Conservation (phyloP, 2,329 filamentous ascomycete species). For the Fonsecaea nubica region DNA sequence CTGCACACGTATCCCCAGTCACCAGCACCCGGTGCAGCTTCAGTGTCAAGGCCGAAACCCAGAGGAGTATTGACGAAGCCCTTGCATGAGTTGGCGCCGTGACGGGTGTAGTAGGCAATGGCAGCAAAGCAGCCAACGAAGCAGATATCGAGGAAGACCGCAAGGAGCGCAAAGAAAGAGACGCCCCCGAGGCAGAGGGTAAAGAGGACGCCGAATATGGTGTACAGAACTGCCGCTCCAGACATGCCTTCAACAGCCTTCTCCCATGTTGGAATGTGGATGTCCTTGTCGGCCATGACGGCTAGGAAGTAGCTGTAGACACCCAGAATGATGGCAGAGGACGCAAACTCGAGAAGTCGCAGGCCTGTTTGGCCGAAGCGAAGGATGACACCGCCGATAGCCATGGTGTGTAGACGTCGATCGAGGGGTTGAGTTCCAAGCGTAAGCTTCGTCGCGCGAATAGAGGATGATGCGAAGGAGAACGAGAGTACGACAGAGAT, state of each 20-base stretch:
- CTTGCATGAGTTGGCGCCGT: conserved; percentile 71
- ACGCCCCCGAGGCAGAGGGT: conserved; percentile 81
- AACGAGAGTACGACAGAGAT: neutral
- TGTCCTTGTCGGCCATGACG: conserved; percentile 69
- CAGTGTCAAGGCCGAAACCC: conserved; percentile 65
- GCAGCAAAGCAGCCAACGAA: conserved; percentile 82
- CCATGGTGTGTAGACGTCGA: conserved; percentile 58
- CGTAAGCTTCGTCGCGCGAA: neutral
- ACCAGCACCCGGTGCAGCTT: conserved; percentile 57
- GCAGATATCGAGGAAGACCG: conserved; percentile 75
- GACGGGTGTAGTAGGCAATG: conserved; percentile 75
- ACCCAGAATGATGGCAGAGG: conserved; percentile 74
- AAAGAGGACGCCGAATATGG: conserved; percentile 72
- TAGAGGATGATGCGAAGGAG: neutral
- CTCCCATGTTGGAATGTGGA: conserved; percentile 68
- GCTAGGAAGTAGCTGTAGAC: conserved; percentile 87
- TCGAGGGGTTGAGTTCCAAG: conserved; percentile 7
- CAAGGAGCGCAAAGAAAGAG: conserved; percentile 73
- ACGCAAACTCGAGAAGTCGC: conserved; percentile 75
- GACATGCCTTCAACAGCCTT: conserved; percentile 80
- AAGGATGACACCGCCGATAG: conserved; percentile 66
- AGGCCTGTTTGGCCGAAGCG: conserved; percentile 74
- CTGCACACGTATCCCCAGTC: conserved; percentile 67
- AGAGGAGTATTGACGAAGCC: conserved; percentile 71
- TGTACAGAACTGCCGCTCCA: conserved; percentile 76